phyloP scores from a whole-genome alignment of 257 asterid genomes.

The Echium plantagineum region DNA sequence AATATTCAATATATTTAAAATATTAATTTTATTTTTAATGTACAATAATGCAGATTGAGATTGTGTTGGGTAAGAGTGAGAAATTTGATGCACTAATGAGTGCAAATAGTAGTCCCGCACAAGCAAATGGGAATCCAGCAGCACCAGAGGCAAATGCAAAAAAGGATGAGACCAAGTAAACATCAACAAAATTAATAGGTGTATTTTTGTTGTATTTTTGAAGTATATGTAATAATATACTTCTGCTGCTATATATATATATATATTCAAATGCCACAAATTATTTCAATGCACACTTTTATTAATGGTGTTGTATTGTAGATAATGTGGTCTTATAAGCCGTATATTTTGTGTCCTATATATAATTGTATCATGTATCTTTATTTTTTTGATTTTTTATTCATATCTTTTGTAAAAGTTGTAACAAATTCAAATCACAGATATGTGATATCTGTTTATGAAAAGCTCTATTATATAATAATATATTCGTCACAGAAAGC shows the following conservation, averaged over 20 bases:
- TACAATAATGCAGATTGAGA: conserved; percentile 33
- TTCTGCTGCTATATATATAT: not conserved
- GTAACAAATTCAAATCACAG: too few species aligned
- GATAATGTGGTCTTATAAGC: not conserved
- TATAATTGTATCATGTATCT: not conserved
- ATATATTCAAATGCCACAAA: not conserved
- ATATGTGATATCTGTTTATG: too few species aligned
- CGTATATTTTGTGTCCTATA: not conserved
- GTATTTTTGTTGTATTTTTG: not conserved
- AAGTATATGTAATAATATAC: not conserved
- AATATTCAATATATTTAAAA: not conserved
- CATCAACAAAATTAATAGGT: not conserved
- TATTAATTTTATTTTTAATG: not conserved
- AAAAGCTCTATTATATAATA: too few species aligned
- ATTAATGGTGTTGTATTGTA: not conserved
- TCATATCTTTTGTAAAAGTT: too few species aligned
- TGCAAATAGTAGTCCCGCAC: conserved; percentile 3
- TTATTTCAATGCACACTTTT: not conserved
- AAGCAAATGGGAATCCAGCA: not conserved
- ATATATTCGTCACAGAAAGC: too few species aligned
- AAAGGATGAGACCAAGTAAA: not conserved
- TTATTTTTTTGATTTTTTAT: too few species aligned
- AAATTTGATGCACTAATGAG: conserved; percentile 46
- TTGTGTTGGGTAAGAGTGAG: conserved; percentile 58
- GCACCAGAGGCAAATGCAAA: not conserved